Conservation (phyloP, 2,329 filamentous ascomycete genomes). For the Colletotrichum sp. region DNA sequence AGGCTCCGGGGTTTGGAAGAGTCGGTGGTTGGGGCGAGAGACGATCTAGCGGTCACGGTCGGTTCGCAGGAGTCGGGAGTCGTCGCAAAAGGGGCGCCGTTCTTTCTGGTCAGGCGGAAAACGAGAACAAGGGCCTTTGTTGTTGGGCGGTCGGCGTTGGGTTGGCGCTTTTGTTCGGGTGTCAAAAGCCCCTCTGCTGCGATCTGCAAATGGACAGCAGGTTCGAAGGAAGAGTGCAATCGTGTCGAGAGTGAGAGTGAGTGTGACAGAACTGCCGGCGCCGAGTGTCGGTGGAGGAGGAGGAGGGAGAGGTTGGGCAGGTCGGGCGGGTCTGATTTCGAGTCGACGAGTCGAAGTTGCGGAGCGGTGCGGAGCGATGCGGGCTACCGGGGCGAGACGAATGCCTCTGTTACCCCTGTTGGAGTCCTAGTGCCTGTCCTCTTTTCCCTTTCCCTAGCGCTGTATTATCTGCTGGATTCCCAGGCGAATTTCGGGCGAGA, state of each 20-base stretch:
- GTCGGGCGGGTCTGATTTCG: slow-evolving; percentile 16
- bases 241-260: neutral
- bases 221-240: neutral
- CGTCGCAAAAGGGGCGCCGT: neutral
- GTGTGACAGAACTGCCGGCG: slow-evolving; percentile 19
- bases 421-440: neutral
- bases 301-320: slow-evolving; percentile 16
- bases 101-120: neutral
- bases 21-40: neutral
- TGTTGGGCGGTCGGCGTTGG: neutral
- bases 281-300: slow-evolving; percentile 20
- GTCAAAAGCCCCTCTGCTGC: neutral
- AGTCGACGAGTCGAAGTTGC: slow-evolving; percentile 18
- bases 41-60: slow-evolving; percentile 17
- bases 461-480: neutral
- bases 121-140: neutral
- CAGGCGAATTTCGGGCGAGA: neutral
- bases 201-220: neutral
- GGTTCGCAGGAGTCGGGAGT: slow-evolving; percentile 8
- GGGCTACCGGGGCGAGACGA: slow-evolving; percentile 21
- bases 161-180: neutral
- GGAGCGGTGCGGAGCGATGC: slow-evolving; percentile 20
- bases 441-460: neutral
- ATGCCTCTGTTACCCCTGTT: neutral
- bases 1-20: neutral